Base-by-base conservation (phyloP, 768 basidiomycete species). In the Lactarius deliciosus region DNA sequence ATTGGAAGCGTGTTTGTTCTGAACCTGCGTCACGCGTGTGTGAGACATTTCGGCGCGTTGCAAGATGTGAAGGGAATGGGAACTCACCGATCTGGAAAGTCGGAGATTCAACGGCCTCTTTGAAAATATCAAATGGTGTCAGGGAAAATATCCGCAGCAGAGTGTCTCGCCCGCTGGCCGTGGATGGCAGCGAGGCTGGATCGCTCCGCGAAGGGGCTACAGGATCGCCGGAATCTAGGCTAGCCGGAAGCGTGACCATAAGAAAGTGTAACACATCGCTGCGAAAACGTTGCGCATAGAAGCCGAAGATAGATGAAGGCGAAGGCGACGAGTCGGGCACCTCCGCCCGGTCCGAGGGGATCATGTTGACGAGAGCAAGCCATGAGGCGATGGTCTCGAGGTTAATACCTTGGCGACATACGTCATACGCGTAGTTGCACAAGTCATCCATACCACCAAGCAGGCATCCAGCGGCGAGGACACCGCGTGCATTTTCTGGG, bases 391-490 rank as follows among this genome's bases (percentile, higher is more conserved):
- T 87, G 56, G 86, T 91, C 64, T 91, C 87, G 71, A 89, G 81
- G 55, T 81, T 83, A 78, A 96, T 88, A 47, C 90, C 90, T 66
- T 84, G 85, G 72, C 85, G 84, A 80, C 91, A 93, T 57, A 86
- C 79, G 61, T 86, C 85, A 76, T 94, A 95, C 25, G 94, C 85
- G 73, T 88, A 88, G 69, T 82, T 82, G 76, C 88, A 90, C 41
- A 96, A 80, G 41, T 95, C 91, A 55, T 93, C 86, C 90, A 95
- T 90, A 54, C 91, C 92, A 61, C 91, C 92, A 55, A 95, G 84
- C 40, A 94, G 80, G 76, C 88, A 92, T 16, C 89, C 90, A 55
- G 92, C 90, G 56, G 93, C 91, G 59, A 96, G 86, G 45, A 94
- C 90, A 22, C 86, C 88, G 74, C 92, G 87, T 64, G 92, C 90